Evolutionary conservation across 2,329 filamentous ascomycete species (phyloP).

Genomic region (Ceratocystis harringtonii): DNA sequence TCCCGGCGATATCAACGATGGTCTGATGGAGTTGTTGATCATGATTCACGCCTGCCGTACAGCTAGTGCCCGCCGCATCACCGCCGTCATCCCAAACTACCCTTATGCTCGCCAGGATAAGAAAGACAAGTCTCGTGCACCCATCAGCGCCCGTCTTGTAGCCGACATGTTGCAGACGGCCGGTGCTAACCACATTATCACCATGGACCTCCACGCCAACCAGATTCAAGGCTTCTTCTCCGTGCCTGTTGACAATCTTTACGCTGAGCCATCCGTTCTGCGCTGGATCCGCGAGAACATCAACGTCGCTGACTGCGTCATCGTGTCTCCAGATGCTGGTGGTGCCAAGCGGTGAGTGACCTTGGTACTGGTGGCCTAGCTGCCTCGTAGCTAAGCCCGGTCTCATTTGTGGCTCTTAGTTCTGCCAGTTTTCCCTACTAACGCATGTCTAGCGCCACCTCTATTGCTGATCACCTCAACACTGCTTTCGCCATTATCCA

Average conservation of each 20-base stretch:
- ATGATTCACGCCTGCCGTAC: constrained; percentile 85
- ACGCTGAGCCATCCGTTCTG: constrained; percentile 82
- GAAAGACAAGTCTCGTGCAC: constrained; percentile 86
- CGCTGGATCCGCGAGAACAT: constrained; percentile 85
- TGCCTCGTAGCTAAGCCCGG: too few species aligned
- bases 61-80: constrained; percentile 65
- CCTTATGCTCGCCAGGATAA: constrained; percentile 95
- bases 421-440: not conserved
- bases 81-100: constrained; percentile 89
- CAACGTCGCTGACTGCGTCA: constrained; percentile 67
- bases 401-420: too few species aligned
- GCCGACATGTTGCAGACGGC: constrained; percentile 96
- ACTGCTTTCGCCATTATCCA: constrained; percentile 88
- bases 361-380: too few species aligned
- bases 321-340: constrained; percentile 88
- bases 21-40: constrained; percentile 93
- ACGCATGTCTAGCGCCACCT: constrained; percentile 44
- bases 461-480: constrained; percentile 82
- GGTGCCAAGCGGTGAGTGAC: constrained; percentile 57
- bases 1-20: constrained; percentile 93
- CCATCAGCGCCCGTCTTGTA: constrained; percentile 89
- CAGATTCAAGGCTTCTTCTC: constrained; percentile 98
- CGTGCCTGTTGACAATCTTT: constrained; percentile 59
- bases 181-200: constrained; percentile 56
- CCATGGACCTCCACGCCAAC: constrained; percentile 87